A percentile compares a stretch with the other conserved stretches of the same genome.
Evolutionary conservation across 2,329 filamentous ascomycete genomes (phyloP).

Genomic region (Colletotrichum limetticola): DNA sequence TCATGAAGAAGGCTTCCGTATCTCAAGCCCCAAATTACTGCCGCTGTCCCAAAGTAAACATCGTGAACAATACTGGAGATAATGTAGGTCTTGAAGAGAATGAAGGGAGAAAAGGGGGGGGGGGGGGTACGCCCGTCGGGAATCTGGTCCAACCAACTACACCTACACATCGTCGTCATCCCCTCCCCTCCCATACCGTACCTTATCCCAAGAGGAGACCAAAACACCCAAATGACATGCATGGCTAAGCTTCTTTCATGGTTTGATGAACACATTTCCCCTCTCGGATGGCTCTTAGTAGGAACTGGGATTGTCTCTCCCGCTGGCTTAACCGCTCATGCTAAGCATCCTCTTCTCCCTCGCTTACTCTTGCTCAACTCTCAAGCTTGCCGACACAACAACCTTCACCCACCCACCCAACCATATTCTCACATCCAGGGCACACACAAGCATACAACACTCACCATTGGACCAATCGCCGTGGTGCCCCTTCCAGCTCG

Average conservation of each 20-base stretch:
- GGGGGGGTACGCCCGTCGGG: too few relatives aligned
- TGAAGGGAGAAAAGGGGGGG: too few relatives aligned
- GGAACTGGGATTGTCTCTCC: not conserved
- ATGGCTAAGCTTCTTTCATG: not conserved
- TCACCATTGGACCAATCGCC: not conserved
- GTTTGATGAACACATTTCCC: not conserved
- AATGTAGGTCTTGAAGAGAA: too few relatives aligned
- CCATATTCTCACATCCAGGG: not conserved
- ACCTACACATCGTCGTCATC: not conserved
- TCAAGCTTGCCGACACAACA: not conserved
- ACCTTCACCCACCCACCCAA: too few relatives aligned
- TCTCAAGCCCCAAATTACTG: too few relatives aligned
- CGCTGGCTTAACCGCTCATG: not conserved
- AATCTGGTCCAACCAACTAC: not conserved
- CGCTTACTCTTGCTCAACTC: not conserved
- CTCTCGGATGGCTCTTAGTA: not conserved
- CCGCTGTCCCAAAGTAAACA: too few relatives aligned
- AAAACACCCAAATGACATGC: not conserved
- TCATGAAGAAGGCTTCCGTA: too few relatives aligned
- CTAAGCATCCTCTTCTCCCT: not conserved
- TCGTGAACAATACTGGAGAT: too few relatives aligned
- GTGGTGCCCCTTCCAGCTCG: too few relatives aligned
- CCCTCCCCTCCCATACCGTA: not conserved
- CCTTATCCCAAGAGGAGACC: not conserved
- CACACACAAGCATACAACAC: not conserved